Conservation (phyloP, 108 stramenopile genomes). For the Skeletonema costatum region DNA sequence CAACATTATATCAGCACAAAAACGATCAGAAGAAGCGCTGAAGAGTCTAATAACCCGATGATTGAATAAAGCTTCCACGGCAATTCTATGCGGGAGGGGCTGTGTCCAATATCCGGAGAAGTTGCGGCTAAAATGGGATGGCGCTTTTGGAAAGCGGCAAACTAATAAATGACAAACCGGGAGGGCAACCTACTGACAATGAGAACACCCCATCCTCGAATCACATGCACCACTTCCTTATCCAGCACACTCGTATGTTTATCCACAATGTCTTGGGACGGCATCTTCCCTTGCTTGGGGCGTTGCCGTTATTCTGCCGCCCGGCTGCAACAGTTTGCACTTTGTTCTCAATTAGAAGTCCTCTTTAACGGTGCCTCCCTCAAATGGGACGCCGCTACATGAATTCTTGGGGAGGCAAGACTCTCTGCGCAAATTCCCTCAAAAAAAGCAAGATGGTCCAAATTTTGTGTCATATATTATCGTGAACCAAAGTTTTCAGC, state of each 20-base stretch:
- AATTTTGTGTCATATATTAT: too few relatives aligned
- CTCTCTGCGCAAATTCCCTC: constrained; percentile 30
- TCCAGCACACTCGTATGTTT: constrained; percentile 23
- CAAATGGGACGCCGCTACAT: constrained; percentile 72
- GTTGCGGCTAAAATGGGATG: background rate
- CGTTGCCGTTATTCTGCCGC: constrained; percentile 77
- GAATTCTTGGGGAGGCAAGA: constrained; percentile 63
- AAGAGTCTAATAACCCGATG: background rate
- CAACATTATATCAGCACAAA: constrained; percentile 17
- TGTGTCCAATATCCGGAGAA: constrained; percentile 23
- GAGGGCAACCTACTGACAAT: background rate
- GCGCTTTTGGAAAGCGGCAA: background rate
- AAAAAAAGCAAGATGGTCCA: constrained; percentile 17
- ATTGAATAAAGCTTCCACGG: background rate
- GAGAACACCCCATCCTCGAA: background rate
- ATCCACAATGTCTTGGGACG: constrained; percentile 33
- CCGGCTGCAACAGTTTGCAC: constrained; percentile 53
- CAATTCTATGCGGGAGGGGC: constrained; percentile 14
- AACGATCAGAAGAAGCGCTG: background rate
- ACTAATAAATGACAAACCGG: background rate
- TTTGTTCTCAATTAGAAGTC: constrained; percentile 54
- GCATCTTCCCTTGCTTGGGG: constrained; percentile 66
- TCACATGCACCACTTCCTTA: background rate
- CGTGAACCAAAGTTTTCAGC: too few relatives aligned
- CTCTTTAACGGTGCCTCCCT: constrained; percentile 56